phyloP scores from a whole-genome alignment of 371 early-diverging fungal species.

The Mycotypha africana region DNA sequence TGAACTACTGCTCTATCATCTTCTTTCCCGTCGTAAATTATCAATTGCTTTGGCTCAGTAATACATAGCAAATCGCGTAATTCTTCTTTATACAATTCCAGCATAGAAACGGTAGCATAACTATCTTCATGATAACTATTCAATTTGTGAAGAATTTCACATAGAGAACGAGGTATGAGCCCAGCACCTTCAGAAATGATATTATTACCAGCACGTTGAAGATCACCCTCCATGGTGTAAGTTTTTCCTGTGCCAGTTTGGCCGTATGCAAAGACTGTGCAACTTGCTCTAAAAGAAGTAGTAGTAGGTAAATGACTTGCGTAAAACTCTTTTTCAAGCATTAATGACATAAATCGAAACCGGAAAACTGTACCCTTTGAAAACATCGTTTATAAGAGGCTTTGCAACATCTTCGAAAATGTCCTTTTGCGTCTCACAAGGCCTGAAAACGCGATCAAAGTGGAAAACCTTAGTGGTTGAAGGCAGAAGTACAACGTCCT shows the following conservation, averaged over 20 bases:
- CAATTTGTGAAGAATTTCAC: constrained; percentile 75
- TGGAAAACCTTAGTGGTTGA: constrained; percentile 62
- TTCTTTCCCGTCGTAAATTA: constrained; percentile 67
- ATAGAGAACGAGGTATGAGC: constrained; percentile 86
- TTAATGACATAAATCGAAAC: too few species aligned
- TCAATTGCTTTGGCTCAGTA: constrained; percentile 28
- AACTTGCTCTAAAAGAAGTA: too few species aligned
- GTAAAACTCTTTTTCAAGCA: too few species aligned
- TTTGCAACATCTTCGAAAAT: constrained; percentile 82
- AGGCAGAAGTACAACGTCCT: too few species aligned
- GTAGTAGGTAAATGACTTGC: too few species aligned
- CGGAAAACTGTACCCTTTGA: constrained; percentile 47
- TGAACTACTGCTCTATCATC: constrained; percentile 71
- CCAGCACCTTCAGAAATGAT: constrained; percentile 70
- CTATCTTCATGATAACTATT: constrained; percentile 56
- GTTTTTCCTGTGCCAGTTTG: constrained; percentile 94
- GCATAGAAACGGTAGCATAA: constrained; percentile 77
- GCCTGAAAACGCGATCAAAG: constrained; percentile 93
- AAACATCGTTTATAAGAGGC: constrained; percentile 78
- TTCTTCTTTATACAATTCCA: constrained; percentile 99
- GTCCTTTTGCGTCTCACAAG: constrained; percentile 71
- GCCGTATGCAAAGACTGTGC: constrained; percentile 96
- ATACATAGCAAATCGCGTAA: constrained; percentile 81
- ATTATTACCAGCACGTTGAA: constrained; percentile 38
- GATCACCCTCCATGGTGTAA: constrained; percentile 84